Evolutionary conservation across 2,329 filamentous ascomycete species (phyloP).

Genomic region (Sclerotiophoma versabilis): DNA sequence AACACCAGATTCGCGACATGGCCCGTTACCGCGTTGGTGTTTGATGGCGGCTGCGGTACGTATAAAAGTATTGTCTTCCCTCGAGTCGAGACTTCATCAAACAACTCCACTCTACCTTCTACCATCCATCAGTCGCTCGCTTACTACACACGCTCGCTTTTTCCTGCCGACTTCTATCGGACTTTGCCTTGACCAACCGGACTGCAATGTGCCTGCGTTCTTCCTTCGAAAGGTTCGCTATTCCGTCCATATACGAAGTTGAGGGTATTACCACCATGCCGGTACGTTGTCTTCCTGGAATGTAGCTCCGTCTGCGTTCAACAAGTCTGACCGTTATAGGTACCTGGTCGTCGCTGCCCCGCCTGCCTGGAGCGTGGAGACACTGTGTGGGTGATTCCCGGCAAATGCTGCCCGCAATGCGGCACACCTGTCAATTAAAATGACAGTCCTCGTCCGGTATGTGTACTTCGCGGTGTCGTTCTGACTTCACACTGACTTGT

Average conservation of each 20-base stretch:
- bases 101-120: neutral
- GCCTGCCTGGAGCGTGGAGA: slow-evolving; percentile 50
- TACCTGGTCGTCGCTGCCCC: slow-evolving; percentile 50
- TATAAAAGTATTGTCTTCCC: slow-evolving; percentile 13
- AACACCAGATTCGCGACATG: slow-evolving; percentile 4
- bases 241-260: slow-evolving; percentile 38
- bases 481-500: slow-evolving; percentile 4
- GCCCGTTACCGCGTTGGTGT: slow-evolving; percentile 1
- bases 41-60: slow-evolving; percentile 1
- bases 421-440: slow-evolving; percentile 50
- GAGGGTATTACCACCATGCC: slow-evolving; percentile 46
- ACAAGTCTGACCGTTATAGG: slow-evolving; percentile 30
- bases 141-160: neutral
- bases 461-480: neutral
- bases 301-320: neutral
- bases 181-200: neutral
- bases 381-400: slow-evolving; percentile 51
- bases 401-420: slow-evolving; percentile 50
- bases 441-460: slow-evolving; percentile 2
- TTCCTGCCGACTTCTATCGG: neutral
- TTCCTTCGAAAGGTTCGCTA: slow-evolving; percentile 33
- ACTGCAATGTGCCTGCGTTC: slow-evolving; percentile 37
- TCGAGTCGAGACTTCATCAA: slow-evolving; percentile 3
- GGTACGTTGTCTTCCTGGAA: slow-evolving; percentile 28
- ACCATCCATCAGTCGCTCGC: slow-evolving; percentile 1